Percentiles rank a stretch among this genome's conserved stretches.
phyloP scores from a whole-genome alignment of 345 rosid species.

The Adansonia digitata region DNA sequence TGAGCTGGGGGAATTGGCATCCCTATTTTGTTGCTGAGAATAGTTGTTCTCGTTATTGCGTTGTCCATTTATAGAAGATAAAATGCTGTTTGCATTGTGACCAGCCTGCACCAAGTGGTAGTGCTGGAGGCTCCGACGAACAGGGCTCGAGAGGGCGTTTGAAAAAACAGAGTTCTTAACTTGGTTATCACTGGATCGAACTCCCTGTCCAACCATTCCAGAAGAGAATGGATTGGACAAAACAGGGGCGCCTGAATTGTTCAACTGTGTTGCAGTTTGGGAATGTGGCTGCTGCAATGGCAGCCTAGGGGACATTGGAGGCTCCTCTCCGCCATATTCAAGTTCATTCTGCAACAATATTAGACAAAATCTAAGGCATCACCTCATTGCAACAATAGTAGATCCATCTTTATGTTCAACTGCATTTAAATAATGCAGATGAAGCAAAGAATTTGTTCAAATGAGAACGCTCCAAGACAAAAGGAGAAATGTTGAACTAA shows the following conservation, averaged over 20 bases:
- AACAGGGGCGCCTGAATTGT: constrained; percentile 28
- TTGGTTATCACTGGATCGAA: constrained; percentile 40
- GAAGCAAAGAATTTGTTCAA: background rate
- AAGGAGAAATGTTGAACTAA: background rate
- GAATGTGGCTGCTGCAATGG: constrained; percentile 42
- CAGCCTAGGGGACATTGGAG: constrained; percentile 41
- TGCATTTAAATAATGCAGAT: background rate
- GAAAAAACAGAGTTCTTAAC: constrained; percentile 51
- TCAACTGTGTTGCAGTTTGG: constrained; percentile 21
- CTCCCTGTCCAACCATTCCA: constrained; percentile 22
- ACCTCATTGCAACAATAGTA: background rate
- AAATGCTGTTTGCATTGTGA: constrained; percentile 18
- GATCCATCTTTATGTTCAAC: background rate
- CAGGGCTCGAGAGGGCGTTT: constrained; percentile 65
- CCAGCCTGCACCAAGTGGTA: constrained; percentile 40
- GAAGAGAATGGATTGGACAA: constrained; percentile 37
- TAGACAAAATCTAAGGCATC: background rate
- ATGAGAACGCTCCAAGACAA: background rate
- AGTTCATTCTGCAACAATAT: constrained; percentile 57
- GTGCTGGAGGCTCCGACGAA: constrained; percentile 64
- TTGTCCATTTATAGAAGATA: constrained; percentile 8
- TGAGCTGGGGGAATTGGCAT: constrained; percentile 8
- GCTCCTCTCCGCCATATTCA: constrained; percentile 59
- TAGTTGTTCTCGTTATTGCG: constrained; percentile 9
- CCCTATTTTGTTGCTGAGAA: constrained; percentile 10